These are phyloP conservation scores for Umbelopsis isabellina DNA, from an alignment of 192 early-diverging fungal genomes.

Conservation along the genomic window DNA sequence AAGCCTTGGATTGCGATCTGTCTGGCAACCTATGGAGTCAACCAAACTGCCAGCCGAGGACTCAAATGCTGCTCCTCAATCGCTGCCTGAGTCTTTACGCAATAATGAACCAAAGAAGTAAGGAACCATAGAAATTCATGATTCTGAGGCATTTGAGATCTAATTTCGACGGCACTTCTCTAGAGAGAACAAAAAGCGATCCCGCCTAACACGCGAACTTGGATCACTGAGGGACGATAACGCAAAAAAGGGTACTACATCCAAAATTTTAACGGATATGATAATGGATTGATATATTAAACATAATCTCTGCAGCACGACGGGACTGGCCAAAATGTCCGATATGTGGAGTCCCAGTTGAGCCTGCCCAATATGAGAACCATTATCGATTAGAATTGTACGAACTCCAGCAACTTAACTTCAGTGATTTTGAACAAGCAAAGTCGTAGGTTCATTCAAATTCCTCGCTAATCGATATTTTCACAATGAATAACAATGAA, in stretches of 20 bases:
- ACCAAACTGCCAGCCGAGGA: slow-evolving; percentile 4
- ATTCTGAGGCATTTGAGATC: background rate
- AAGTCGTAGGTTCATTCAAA: slow-evolving; percentile 21
- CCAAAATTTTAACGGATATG: background rate
- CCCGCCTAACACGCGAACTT: slow-evolving; percentile 3
- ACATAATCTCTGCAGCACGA: slow-evolving; percentile 22
- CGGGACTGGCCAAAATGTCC: slow-evolving; percentile 47
- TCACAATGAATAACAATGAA: background rate
- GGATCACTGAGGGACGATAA: slow-evolving; percentile 12
- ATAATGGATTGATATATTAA: background rate
- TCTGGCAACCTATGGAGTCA: slow-evolving; percentile 13
- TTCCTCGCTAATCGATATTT: background rate
- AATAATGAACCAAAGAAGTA: background rate
- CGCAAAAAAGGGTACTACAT: slow-evolving; percentile 1
- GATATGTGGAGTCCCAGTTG: slow-evolving; percentile 48
- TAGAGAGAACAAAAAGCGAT: background rate
- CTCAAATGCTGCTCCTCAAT: background rate
- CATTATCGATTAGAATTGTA: slow-evolving; percentile 58
- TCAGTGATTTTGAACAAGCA: slow-evolving; percentile 22
- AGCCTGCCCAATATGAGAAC: slow-evolving; percentile 41
- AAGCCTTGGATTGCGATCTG: background rate
- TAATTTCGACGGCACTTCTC: background rate
- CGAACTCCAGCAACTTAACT: slow-evolving; percentile 40
- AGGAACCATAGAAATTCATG: background rate
- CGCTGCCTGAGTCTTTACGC: background rate